Evolutionary conservation across 805 yeast species (phyloP).

Genomic region (Candida adriatica): DNA sequence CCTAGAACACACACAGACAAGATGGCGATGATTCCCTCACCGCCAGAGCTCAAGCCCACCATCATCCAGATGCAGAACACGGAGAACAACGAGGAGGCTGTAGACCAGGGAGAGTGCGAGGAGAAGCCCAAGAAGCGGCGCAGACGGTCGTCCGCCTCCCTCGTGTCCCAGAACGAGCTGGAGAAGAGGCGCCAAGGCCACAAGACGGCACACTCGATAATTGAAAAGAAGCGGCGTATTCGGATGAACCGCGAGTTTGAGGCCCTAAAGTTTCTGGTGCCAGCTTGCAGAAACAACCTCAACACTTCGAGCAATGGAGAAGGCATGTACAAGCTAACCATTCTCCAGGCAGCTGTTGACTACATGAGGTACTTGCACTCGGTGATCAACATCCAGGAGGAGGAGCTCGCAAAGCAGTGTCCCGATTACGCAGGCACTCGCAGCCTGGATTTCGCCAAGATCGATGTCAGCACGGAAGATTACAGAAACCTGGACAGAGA

Average conservation of each 20-base stretch:
- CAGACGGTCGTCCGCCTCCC: slow-evolving; percentile 20
- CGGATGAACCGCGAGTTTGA: slow-evolving; percentile 81
- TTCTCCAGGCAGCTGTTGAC: slow-evolving; percentile 76
- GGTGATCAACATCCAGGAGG: slow-evolving; percentile 43
- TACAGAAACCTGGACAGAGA: slow-evolving; percentile 55
- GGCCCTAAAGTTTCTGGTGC: slow-evolving; percentile 68
- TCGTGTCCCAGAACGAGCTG: slow-evolving; percentile 23
- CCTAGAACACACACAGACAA: too few relatives aligned
- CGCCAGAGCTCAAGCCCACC: slow-evolving; percentile 41
- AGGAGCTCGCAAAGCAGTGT: slow-evolving; percentile 29
- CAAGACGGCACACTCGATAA: slow-evolving; percentile 63
- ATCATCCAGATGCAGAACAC: slow-evolving; percentile 34
- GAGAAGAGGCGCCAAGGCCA: slow-evolving; percentile 41
- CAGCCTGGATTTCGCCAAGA: slow-evolving; percentile 41
- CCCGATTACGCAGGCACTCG: slow-evolving; percentile 12
- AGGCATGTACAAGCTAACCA: slow-evolving; percentile 76
- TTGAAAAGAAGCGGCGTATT: slow-evolving; percentile 71
- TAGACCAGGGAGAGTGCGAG: slow-evolving; percentile 3
- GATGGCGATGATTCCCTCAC: slow-evolving; percentile 36
- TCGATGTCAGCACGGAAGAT: slow-evolving; percentile 51
- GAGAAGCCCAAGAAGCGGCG: slow-evolving; percentile 19
- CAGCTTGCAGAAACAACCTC: slow-evolving; percentile 56
- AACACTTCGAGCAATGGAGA: slow-evolving; percentile 30
- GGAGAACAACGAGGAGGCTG: slow-evolving; percentile 5
- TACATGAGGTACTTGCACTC: slow-evolving; percentile 66